A percentile compares a stretch with the other conserved stretches of the same genome.
Conservation (phyloP, 148 eudicot genomes). For the Amaranthus cruentus region DNA sequence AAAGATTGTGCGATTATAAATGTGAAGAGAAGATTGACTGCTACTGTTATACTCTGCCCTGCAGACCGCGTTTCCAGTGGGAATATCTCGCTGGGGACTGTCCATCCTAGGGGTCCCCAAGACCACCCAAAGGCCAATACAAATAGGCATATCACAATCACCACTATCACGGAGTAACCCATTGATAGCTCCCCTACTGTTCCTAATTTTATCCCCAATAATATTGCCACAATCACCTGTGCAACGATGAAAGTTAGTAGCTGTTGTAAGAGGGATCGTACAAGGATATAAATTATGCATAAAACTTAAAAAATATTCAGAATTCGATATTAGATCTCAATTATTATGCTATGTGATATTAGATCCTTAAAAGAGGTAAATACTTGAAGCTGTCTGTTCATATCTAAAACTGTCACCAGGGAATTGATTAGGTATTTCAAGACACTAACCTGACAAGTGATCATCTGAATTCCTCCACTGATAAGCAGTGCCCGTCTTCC, state of each 20-base stretch:
- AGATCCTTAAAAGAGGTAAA: no score
- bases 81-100: slow-evolving; percentile 84
- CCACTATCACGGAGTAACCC: slow-evolving; percentile 52
- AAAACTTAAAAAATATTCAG: background rate
- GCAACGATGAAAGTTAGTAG: slow-evolving; percentile 9
- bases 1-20: slow-evolving; percentile 72
- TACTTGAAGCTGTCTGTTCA: background rate
- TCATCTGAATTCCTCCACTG: slow-evolving; percentile 67
- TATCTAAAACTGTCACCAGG: background rate
- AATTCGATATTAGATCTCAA: background rate
- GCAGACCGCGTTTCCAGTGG: slow-evolving; percentile 90
- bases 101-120: slow-evolving; percentile 96
- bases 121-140: slow-evolving; percentile 83
- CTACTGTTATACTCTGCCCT: slow-evolving; percentile 81
- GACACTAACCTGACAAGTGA: slow-evolving; percentile 49
- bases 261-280: no score
- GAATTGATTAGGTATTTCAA: background rate
- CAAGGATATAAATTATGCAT: background rate
- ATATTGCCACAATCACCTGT: slow-evolving; percentile 70
- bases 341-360: background rate
- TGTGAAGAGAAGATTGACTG: slow-evolving; percentile 85
- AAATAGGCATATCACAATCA: slow-evolving; percentile 65
- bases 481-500: slow-evolving; percentile 65
- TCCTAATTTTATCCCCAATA: slow-evolving; percentile 66
- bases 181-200: slow-evolving; percentile 47